Percentiles rank a stretch among this genome's conserved stretches.
Conservation (phyloP, 176 grass and related monocot species). For the Chrysopogon serrulatus region DNA sequence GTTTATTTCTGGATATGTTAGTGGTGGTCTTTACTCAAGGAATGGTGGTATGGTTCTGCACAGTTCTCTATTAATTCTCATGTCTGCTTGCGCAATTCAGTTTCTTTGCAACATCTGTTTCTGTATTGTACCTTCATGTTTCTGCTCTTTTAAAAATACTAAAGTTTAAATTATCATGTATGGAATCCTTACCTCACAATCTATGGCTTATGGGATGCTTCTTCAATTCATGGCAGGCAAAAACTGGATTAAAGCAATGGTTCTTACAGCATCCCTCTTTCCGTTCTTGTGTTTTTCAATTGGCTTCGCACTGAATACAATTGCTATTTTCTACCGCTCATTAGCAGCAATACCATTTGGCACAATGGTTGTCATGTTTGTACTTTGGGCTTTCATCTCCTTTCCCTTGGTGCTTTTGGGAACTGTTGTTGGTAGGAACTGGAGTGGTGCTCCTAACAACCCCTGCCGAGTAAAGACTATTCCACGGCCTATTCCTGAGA, state of each 20-base stretch:
- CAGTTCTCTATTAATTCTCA: background rate
- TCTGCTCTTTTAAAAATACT: background rate
- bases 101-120: background rate
- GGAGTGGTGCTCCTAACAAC: conserved; percentile 98
- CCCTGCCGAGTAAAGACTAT: conserved; percentile 98
- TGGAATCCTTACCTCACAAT: background rate
- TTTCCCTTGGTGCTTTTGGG: conserved; percentile 89
- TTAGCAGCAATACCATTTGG: conserved; percentile 96
- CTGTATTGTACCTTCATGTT: background rate
- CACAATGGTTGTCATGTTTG: conserved; percentile 93
- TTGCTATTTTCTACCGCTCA: conserved; percentile 94
- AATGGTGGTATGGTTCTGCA: conserved; percentile 71
- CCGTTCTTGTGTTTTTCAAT: conserved; percentile 92
- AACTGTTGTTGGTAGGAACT: conserved; percentile 88
- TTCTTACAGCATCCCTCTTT: conserved; percentile 91
- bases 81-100: background rate
- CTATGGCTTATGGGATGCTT: conserved; percentile 10
- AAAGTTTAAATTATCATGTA: background rate
- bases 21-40: conserved; percentile 84
- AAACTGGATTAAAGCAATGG: conserved; percentile 97
- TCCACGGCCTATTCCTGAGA: conserved; percentile 88
- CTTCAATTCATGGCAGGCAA: conserved; percentile 65
- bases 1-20: conserved; percentile 97
- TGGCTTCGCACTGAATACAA: conserved; percentile 86
- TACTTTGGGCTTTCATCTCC: conserved; percentile 97